phyloP scores from a whole-genome alignment of 2,329 filamentous ascomycete species.

The Phialocephala subalpina region DNA sequence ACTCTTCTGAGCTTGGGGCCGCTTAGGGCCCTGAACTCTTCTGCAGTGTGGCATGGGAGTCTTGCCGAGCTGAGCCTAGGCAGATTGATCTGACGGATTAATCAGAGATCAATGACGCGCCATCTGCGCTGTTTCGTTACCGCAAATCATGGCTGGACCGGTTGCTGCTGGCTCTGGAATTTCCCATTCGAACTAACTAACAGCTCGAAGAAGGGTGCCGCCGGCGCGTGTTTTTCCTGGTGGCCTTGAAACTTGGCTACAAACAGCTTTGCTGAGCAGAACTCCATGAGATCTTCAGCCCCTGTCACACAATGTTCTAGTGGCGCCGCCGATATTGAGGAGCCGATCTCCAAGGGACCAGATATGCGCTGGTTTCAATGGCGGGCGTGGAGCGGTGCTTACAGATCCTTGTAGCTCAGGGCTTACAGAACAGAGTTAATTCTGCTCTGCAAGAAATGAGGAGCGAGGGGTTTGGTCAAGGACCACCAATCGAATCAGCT shows the following conservation, averaged over 20 bases:
- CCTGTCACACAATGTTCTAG: conserved; percentile 17
- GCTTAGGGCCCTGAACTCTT: conserved; percentile 15
- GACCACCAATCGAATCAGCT: conserved; percentile 12
- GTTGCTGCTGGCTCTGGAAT: background rate
- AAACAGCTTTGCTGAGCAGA: conserved; percentile 4
- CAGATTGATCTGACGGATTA: background rate
- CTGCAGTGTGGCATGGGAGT: conserved; percentile 1
- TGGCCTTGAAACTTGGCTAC: background rate
- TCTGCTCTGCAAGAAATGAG: background rate
- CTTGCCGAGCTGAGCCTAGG: conserved; percentile 13
- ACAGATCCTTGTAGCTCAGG: conserved; percentile 14
- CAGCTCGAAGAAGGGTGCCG: conserved; percentile 13
- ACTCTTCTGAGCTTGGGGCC: conserved; percentile 31
- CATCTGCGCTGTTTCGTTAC: conserved; percentile 13
- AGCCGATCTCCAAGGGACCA: conserved; percentile 17
- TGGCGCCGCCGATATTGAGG: conserved; percentile 1
- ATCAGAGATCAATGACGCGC: conserved; percentile 19
- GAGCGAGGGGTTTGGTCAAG: background rate
- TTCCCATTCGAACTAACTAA: conserved; percentile 1
- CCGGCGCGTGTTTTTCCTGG: conserved; percentile 12
- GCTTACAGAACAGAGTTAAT: conserved; percentile 23
- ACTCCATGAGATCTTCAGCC: conserved; percentile 8
- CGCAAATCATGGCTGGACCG: conserved; percentile 13
- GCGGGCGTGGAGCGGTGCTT: conserved; percentile 4
- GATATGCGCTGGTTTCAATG: conserved; percentile 29